Evolutionary conservation across 1,284 basidiomycete genomes (phyloP), one percentile per base, ranked within the genome.

Genomic region (Chalciporus sp.): DNA sequence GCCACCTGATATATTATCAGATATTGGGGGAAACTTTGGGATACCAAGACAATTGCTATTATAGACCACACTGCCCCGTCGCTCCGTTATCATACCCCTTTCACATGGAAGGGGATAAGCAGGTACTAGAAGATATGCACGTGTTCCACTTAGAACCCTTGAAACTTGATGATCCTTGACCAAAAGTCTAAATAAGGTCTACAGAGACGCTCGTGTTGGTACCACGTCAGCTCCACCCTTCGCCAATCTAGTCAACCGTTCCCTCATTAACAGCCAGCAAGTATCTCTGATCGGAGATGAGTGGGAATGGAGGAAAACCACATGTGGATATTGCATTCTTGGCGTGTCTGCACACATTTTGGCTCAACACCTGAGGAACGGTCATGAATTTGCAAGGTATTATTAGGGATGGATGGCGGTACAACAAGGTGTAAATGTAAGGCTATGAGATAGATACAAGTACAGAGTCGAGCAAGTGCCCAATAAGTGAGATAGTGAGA

Each of bases 181-280:
- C 56, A 52, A 62, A 67, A 69, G 65, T 62, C 54, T 62, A 68
- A 68, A 68, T 64, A 51, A 56, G 57, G 55, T 52, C 37, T 35
- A 29, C 17, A 43, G 19, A 35, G 28, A 47, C 39, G 20, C 42
- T 14, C 27, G 37, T 46, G 39, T 10, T 49, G 37, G 42, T 55
- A 53, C 62, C 64, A 67, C 53, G 51, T 49, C 47, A 33, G 23
- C 23, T 16, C 53, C 31, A 52, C 61, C 53, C 62, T 64, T 50
- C 8, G 35, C n/a, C 35, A 17, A 37, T 37, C 16, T 17, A 17
- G 8, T n/a, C 7, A 37, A 8, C 35, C 12, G 14, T 35, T 42
- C 17, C 12, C 31, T 33, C 31, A 14, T 16, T 35, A n/a, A 35
- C 16, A 35, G 11, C 31, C 31, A 31, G 14, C 16, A 35, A 7